phyloP scores from a whole-genome alignment of 148 eudicot genomes.

The Selenicereus undatus region DNA sequence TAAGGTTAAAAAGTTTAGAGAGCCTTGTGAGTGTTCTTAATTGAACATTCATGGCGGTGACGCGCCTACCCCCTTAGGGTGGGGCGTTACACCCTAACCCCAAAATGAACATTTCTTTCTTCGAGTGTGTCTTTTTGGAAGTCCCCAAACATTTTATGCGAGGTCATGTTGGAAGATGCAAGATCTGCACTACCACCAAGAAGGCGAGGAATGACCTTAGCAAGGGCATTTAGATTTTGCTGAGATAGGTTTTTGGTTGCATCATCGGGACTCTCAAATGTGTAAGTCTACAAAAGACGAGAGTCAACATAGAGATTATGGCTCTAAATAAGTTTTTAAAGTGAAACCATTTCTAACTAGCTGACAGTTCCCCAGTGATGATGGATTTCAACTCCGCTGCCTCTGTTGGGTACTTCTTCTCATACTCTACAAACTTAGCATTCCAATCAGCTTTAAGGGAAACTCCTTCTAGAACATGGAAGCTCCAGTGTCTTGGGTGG shows the following conservation, averaged over 20 bases:
- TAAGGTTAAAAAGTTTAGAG: no score
- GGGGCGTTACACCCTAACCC: no score
- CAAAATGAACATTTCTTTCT: constrained; percentile 62
- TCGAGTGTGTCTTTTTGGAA: constrained; percentile 62
- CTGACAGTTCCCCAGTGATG: constrained; percentile 49
- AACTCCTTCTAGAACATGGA: constrained; percentile 52
- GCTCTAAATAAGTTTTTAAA: neutral
- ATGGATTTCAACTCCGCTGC: constrained; percentile 50
- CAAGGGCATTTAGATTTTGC: constrained; percentile 48
- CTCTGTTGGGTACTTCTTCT: constrained; percentile 53
- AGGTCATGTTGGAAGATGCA: constrained; percentile 68
- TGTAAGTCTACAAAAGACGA: constrained; percentile 43
- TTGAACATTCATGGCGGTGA: no score
- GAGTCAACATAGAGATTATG: neutral
- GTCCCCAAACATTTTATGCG: constrained; percentile 53
- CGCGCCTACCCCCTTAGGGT: no score
- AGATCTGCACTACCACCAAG: constrained; percentile 68
- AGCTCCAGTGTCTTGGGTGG: constrained; percentile 58
- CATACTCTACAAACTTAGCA: constrained; percentile 54
- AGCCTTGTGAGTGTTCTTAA: no score
- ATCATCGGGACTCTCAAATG: constrained; percentile 54
- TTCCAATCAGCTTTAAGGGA: constrained; percentile 65
- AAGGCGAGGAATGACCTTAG: constrained; percentile 55
- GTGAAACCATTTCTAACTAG: constrained; percentile 43
- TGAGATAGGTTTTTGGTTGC: constrained; percentile 64